Conservation (phyloP, 75 land plant species). For the Picea glauca region DNA sequence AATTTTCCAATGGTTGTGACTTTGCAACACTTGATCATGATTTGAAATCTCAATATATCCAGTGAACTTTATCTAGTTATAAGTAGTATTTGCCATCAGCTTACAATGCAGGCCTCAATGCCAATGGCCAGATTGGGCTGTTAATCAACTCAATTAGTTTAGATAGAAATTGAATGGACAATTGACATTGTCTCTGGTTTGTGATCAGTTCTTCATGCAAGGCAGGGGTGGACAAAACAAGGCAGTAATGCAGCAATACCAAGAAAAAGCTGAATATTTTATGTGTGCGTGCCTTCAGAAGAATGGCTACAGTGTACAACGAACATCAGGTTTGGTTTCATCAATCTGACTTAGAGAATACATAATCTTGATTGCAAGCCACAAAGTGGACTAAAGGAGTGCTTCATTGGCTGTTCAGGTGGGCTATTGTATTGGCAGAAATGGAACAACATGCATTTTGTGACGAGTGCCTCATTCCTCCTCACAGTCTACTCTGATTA, state of each 20-base stretch:
- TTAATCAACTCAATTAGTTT: not conserved
- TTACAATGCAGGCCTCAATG: not conserved
- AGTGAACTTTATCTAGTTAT: not conserved
- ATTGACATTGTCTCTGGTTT: not conserved
- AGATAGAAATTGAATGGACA: not conserved
- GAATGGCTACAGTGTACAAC: conserved; percentile 24
- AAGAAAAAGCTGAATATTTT: conserved; percentile 33
- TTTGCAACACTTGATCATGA: not conserved
- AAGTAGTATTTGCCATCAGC: too few relatives aligned
- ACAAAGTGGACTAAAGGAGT: conserved; percentile 28
- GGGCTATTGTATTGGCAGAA: conserved; percentile 28
- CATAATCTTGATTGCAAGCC: conserved; percentile 25
- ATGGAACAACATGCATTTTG: conserved; percentile 63
- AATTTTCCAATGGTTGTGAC: not conserved
- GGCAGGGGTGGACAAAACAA: conserved; percentile 38
- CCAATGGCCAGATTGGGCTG: not conserved
- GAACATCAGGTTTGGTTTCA: conserved; percentile 16
- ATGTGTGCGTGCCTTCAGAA: conserved; percentile 39
- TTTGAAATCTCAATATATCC: not conserved
- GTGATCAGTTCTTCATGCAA: conserved; percentile 41
- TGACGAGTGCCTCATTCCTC: conserved; percentile 36
- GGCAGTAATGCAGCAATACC: conserved; percentile 23
- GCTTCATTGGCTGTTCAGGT: conserved; percentile 48
- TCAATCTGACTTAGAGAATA: conserved; percentile 74
- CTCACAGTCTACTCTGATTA: conserved; percentile 38